Conservation (phyloP, 306 rosid species). For the Casuarina glauca region DNA sequence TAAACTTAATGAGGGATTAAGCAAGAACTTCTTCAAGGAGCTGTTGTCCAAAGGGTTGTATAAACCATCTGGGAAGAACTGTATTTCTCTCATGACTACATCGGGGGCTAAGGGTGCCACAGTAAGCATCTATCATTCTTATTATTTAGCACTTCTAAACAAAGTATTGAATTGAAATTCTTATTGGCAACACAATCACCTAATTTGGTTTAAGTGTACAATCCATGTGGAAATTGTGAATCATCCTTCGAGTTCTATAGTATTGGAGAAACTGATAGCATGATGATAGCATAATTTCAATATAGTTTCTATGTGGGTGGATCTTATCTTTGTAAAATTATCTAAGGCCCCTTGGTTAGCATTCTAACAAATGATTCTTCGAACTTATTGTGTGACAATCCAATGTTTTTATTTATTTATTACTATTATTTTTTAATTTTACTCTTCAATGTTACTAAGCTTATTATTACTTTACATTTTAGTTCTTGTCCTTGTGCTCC, state of each 20-base stretch:
- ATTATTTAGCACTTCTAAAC: conserved; percentile 1
- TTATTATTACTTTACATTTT: not conserved
- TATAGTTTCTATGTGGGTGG: not conserved
- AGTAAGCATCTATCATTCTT: conserved; percentile 50
- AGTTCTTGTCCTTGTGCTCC: not conserved
- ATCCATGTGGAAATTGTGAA: not conserved
- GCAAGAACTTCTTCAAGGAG: conserved; percentile 71
- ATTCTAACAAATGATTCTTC: not conserved
- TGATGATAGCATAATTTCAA: not conserved
- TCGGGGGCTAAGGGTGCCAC: conserved; percentile 96
- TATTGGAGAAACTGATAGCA: not conserved
- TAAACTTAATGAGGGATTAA: conserved; percentile 67
- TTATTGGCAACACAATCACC: not conserved
- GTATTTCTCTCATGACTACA: conserved; percentile 95
- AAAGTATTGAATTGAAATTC: not conserved
- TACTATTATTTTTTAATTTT: too few relatives aligned
- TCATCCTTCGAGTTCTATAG: not conserved
- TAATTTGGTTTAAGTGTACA: not conserved
- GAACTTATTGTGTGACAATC: not conserved
- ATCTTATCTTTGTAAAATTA: not conserved
- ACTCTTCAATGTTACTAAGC: not conserved
- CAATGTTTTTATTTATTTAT: not conserved
- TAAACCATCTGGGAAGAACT: conserved; percentile 81
- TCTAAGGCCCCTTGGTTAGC: not conserved
- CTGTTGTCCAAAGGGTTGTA: conserved; percentile 67